Evolutionary conservation across 2,329 filamentous ascomycete species (phyloP).

Genomic region (Alternaria sp.): DNA sequence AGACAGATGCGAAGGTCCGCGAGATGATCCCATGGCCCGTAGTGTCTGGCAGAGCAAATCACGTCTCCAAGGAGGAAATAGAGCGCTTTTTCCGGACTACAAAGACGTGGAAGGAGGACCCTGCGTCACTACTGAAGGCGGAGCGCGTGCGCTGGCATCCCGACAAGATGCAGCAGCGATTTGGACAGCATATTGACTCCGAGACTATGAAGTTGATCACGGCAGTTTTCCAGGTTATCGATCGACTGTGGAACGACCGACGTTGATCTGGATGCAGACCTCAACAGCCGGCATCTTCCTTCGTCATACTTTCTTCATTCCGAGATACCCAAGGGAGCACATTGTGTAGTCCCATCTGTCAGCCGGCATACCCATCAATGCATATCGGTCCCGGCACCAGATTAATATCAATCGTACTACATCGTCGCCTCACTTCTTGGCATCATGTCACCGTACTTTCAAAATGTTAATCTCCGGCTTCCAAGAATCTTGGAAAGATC

Average conservation of each 20-base stretch:
- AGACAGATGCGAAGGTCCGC: constrained; percentile 27
- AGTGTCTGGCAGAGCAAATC: constrained; percentile 62
- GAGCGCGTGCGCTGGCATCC: constrained; percentile 96
- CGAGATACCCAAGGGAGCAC: background rate
- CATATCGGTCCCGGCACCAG: background rate
- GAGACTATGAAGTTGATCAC: constrained; percentile 80
- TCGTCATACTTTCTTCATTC: background rate
- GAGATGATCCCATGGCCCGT: constrained; percentile 75
- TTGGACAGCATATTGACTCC: constrained; percentile 74
- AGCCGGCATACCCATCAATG: background rate
- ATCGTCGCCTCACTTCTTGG: background rate
- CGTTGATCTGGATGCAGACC: constrained; percentile 6
- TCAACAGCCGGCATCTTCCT: background rate
- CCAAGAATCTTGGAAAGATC: background rate
- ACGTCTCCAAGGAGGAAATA: constrained; percentile 67
- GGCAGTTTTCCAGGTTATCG: constrained; percentile 88
- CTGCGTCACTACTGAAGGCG: constrained; percentile 69
- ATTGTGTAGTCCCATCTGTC: background rate
- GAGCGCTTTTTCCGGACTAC: constrained; percentile 72
- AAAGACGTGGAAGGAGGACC: constrained; percentile 48
- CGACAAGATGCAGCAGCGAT: constrained; percentile 92
- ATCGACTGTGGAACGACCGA: constrained; percentile 75
- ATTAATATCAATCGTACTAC: constrained; percentile 4
- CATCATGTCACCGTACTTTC: constrained; percentile 1
- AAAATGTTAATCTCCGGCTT: background rate